These are phyloP conservation scores for Candida coquimbonensis DNA, from an alignment of 805 yeast genomes.

Conservation along the genomic window DNA sequence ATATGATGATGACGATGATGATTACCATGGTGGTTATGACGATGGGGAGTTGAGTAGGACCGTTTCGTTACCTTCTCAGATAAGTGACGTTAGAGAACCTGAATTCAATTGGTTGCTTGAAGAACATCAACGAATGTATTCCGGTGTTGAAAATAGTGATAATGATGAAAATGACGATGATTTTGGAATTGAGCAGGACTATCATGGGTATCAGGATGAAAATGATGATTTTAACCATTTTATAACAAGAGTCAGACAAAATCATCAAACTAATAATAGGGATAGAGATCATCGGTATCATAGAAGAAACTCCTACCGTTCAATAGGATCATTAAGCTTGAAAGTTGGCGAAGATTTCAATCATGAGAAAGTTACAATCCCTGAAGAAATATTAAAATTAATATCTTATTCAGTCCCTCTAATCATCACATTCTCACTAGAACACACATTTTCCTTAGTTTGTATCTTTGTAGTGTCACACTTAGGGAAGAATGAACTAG, in stretches of 20 bases:
- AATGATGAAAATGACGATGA: conserved; percentile 9
- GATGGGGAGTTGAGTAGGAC: conserved; percentile 33
- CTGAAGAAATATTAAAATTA: conserved; percentile 29
- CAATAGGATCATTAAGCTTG: conserved; percentile 18
- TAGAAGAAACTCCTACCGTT: conserved; percentile 16
- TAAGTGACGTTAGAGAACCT: conserved; percentile 26
- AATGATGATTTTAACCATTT: conserved; percentile 14
- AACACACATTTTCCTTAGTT: conserved; percentile 49
- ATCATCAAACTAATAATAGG: conserved; percentile 1
- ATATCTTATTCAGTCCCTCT: conserved; percentile 46
- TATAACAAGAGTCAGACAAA: conserved; percentile 19
- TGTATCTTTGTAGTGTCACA: conserved; percentile 71
- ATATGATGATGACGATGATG: conserved; percentile 22
- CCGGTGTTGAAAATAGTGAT: conserved; percentile 21
- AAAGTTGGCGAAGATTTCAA: conserved; percentile 22
- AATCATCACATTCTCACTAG: conserved; percentile 49
- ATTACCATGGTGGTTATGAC: conserved; percentile 20
- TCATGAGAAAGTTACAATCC: conserved; percentile 28
- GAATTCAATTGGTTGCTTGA: conserved; percentile 33
- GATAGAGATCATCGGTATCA: background rate
- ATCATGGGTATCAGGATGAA: conserved; percentile 21
- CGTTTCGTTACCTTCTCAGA: conserved; percentile 33
- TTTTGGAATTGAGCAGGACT: conserved; percentile 6
- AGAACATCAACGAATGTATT: conserved; percentile 33
- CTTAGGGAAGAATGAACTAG: conserved; percentile 70